phyloP scores from a whole-genome alignment of 148 eudicot genomes.

The Pharnaceum exiguum region DNA sequence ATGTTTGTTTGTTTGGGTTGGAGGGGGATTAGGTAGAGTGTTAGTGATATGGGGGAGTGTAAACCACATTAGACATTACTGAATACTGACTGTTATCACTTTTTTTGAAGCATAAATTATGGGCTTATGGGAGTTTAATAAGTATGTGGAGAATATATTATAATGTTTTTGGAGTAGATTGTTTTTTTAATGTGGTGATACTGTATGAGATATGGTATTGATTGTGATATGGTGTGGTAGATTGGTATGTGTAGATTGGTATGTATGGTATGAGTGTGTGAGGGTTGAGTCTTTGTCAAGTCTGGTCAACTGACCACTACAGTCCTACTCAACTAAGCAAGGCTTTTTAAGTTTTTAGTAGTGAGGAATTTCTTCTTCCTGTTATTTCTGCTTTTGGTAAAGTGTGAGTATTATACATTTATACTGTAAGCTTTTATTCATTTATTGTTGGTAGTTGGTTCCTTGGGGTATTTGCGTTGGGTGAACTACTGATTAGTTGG shows the following conservation, averaged over 20 bases:
- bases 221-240: too few species aligned
- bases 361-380: too few species aligned
- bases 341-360: conserved; percentile 1
- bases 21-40: conserved; percentile 42
- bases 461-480: too few species aligned
- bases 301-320: conserved; percentile 27
- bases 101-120: conserved; percentile 5
- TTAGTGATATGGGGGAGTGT: conserved; percentile 15
- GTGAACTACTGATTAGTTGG: too few species aligned
- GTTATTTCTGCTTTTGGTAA: too few species aligned
- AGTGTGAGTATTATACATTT: too few species aligned
- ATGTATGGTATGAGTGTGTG: neutral
- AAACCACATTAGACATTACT: neutral
- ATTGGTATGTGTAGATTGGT: neutral
- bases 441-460: too few species aligned
- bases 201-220: neutral
- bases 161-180: neutral
- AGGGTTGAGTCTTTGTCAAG: conserved; percentile 29
- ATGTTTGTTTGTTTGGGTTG: conserved; percentile 15
- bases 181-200: neutral
- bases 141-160: neutral
- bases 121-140: conserved; percentile 4
- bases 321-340: conserved; percentile 26
- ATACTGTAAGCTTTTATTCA: too few species aligned
- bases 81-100: too few species aligned